phyloP scores from a whole-genome alignment of 2,329 filamentous ascomycete genomes.

The Calonectria fujianensis region DNA sequence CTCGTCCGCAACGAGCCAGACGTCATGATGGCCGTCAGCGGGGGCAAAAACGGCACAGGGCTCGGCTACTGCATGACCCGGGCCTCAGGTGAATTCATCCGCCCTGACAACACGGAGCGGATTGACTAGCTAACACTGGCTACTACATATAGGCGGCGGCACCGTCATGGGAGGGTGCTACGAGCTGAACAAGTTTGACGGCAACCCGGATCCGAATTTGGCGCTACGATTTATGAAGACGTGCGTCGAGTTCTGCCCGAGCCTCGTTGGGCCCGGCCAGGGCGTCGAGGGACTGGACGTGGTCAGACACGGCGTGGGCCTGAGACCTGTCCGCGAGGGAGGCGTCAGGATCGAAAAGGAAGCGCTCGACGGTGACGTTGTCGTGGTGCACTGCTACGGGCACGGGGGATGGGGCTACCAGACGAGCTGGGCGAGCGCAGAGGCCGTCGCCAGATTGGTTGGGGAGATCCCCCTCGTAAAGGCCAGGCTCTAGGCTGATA shows the following conservation, averaged over 20 bases:
- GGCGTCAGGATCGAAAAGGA: constrained; percentile 82
- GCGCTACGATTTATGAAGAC: constrained; percentile 86
- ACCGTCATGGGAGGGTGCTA: constrained; percentile 87
- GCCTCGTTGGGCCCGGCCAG: constrained; percentile 72
- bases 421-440: constrained; percentile 16
- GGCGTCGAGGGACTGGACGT: constrained; percentile 82
- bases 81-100: constrained; percentile 68
- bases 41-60: constrained; percentile 80
- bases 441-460: not conserved
- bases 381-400: constrained; percentile 82
- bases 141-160: constrained; percentile 72
- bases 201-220: constrained; percentile 81
- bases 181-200: constrained; percentile 83
- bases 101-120: too few relatives aligned
- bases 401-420: constrained; percentile 81
- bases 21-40: constrained; percentile 59
- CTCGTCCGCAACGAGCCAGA: constrained; percentile 80
- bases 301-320: constrained; percentile 85
- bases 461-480: not conserved
- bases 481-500: not conserved
- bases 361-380: constrained; percentile 56
- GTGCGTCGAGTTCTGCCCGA: constrained; percentile 75
- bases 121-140: not conserved
- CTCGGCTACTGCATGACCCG: constrained; percentile 84
- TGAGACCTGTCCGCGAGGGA: constrained; percentile 81